Evolutionary conservation across 257 asterid genomes (phyloP), one percentile per base, ranked within the genome.

Genomic region (Haberlea rhodopensis): DNA sequence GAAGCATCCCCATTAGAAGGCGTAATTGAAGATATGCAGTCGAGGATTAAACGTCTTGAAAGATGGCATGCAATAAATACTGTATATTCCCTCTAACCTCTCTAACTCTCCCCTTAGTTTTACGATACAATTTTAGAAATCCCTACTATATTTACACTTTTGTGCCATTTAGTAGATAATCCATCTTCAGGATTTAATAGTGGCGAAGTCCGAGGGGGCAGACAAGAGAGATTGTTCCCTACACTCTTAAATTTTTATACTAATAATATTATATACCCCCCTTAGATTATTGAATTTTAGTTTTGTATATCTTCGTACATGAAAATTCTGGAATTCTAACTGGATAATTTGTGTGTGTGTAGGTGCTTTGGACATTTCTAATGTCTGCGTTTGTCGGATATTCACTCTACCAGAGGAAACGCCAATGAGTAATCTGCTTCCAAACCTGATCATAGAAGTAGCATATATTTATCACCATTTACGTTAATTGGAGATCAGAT

Each of bases 321-420:
- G 22, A 29, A n/a, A 21, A 61, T 23, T 13, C n/a, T n/a, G n/a
- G n/a, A n/a, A n/a, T n/a, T 13, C 29, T 63, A n/a, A 64, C n/a
- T 21, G 0, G 11, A 43, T 25, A 15, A 8, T 3, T 31, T 18
- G 16, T 67, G 46, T 43, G 25, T 24, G 21, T 73, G 73, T 85
- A 94, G 99, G 94, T 94, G 63, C 90, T 94, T 26, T 94, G 96
- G 97, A 94, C 99, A 55, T 90, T 90, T 84, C 71, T 90, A 46
- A 86, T 94, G 96, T 94, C 99, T 25, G 96, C 97, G 0, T 85
- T 94, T 76, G 87, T 94, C 15, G 99, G 99, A 62, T 94, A 94
- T 73, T 87, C 97, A 0, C 86, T 94, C 45, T 87, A 87, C 75
- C 96, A 84, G 67, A 81, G 95, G 82, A 86, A 82, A 79, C 89